phyloP scores from a whole-genome alignment of 306 rosid species.

The Dalbergia cochinchinensis region DNA sequence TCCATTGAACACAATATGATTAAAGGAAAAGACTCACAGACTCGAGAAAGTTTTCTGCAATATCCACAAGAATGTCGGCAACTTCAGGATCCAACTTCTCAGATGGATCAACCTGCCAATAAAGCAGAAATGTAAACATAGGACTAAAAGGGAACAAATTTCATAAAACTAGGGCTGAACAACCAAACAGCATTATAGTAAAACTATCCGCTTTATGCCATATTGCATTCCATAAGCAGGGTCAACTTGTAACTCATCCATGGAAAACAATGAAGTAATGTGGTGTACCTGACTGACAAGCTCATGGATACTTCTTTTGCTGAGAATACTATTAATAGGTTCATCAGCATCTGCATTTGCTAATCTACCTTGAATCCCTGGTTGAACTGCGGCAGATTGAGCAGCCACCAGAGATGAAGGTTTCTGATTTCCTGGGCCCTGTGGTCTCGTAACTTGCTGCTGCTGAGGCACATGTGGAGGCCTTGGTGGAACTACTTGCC shows the following conservation, averaged over 20 bases:
- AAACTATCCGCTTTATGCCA: slow-evolving; percentile 9
- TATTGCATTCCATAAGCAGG: slow-evolving; percentile 21
- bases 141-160: background rate
- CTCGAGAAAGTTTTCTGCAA: slow-evolving; percentile 95
- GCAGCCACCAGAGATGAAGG: slow-evolving; percentile 61
- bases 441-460: slow-evolving; percentile 74
- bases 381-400: slow-evolving; percentile 64
- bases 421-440: slow-evolving; percentile 67
- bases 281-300: slow-evolving; percentile 78
- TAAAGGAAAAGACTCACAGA: slow-evolving; percentile 67
- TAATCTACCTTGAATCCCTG: slow-evolving; percentile 60
- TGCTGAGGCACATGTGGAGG: slow-evolving; percentile 70
- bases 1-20: slow-evolving; percentile 3
- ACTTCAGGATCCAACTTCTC: slow-evolving; percentile 93
- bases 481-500: slow-evolving; percentile 72
- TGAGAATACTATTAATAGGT: slow-evolving; percentile 73
- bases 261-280: slow-evolving; percentile 13
- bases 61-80: slow-evolving; percentile 86
- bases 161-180: slow-evolving; percentile 11
- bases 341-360: slow-evolving; percentile 70
- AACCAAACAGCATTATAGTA: slow-evolving; percentile 11
- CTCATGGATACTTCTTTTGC: slow-evolving; percentile 93
- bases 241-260: slow-evolving; percentile 11
- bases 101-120: slow-evolving; percentile 79
- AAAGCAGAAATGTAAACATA: slow-evolving; percentile 45